Conservation (phyloP, 306 rosid genomes). For the Vicia villosa region DNA sequence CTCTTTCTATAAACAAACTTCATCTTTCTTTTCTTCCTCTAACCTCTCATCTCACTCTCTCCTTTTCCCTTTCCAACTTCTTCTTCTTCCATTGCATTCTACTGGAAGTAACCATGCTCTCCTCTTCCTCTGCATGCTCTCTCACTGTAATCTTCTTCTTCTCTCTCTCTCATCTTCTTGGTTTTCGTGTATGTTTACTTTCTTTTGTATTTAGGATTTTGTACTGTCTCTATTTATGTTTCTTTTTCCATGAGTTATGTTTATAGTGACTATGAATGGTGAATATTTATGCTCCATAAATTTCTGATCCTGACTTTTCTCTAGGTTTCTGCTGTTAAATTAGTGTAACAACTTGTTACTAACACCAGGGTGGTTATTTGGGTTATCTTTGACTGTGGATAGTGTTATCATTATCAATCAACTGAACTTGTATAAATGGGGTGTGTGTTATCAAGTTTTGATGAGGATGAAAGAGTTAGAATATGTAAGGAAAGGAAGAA, state of each 20-base stretch:
- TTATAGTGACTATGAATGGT: background rate
- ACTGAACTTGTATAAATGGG: conserved; percentile 58
- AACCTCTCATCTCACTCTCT: background rate
- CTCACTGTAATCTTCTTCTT: background rate
- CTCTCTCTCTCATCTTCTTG: conserved; percentile 26
- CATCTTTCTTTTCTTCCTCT: background rate
- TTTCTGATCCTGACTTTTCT: conserved; percentile 12
- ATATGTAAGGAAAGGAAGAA: conserved; percentile 79
- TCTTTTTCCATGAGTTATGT: conserved; percentile 8
- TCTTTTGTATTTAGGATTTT: too few species aligned
- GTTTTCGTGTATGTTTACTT: conserved; percentile 39
- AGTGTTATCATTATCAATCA: conserved; percentile 23
- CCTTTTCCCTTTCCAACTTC: too few species aligned
- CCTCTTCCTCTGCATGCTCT: conserved; percentile 7
- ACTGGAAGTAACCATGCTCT: background rate
- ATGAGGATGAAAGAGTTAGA: conserved; percentile 68
- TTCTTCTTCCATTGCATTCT: too few species aligned
- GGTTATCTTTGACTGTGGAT: conserved; percentile 12
- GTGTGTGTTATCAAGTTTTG: conserved; percentile 69
- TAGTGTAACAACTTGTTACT: conserved; percentile 18
- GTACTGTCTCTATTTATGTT: conserved; percentile 2
- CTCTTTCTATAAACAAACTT: background rate
- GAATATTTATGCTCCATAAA: conserved; percentile 8
- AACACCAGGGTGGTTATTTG: background rate
- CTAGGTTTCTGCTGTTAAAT: background rate